Evolutionary conservation across 768 basidiomycete species (phyloP), one percentile per base, ranked within the genome.

Genomic region (Crepidotus variabilis): DNA sequence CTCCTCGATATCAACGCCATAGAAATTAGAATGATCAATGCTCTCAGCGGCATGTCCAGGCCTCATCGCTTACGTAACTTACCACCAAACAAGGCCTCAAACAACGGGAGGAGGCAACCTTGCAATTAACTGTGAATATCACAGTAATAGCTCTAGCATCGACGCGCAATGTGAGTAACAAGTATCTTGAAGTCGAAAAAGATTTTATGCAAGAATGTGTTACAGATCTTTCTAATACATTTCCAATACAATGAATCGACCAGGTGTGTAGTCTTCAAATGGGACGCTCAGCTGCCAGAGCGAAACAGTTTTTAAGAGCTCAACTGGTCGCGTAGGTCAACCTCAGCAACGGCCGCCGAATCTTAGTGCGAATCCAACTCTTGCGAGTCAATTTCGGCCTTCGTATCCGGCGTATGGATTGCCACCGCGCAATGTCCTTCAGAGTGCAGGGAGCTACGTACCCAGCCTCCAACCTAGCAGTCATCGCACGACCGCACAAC

Each of bases 281-380:
- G 53, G 39, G 18, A 20, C 54, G 50, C 39, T 32, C 33, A 35
- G 35, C 67, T 52, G 34, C 32, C 28, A 48, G 45, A 22, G 28
- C 18, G 45, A 28, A 57, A 47, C 47, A 24, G 49, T 51, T 47
- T 55, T 56, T 63, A 36, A 51, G 28, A 43, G 43, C 49, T 51
- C 55, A 50, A 52, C 32, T n/a, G 22, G 36, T 56, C 50, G 49
- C 28, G 58, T 69, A 90, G 87, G 88, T 66, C 89, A 90, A 81
- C 87, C 88, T 52, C 88, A 87, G 65, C 89, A 90, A 71, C 79
- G 89, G 69, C 88, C 89, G 51, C 88, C 90, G 61, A 88, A 80
- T 70, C 81, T 90, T 57, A 79, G 81, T 9, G 83, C 86, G 28
- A 85, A 84, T 57, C 80, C 87, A 58, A 74, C 74, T 36, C 78